phyloP scores from a whole-genome alignment of 2,329 filamentous ascomycete species.

The Fusarium sororula region DNA sequence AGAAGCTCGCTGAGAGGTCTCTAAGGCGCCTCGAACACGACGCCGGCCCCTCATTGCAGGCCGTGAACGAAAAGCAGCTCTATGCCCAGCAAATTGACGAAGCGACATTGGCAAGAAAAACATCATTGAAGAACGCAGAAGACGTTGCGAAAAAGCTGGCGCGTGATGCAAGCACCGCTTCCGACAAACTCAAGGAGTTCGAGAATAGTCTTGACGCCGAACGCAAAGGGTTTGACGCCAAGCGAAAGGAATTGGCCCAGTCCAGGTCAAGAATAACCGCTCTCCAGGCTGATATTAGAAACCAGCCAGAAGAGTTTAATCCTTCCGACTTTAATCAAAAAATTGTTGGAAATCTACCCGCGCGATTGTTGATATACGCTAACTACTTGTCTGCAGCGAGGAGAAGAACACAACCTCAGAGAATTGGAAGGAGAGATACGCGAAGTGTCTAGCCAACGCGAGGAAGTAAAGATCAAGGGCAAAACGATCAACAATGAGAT shows the following conservation, averaged over 20 bases:
- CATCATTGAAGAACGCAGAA: constrained; percentile 64
- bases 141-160: constrained; percentile 56
- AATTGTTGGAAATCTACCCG: constrained; percentile 63
- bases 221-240: constrained; percentile 57
- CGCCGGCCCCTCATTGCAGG: constrained; percentile 72
- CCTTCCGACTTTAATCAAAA: constrained; percentile 74
- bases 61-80: constrained; percentile 73
- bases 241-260: constrained; percentile 60
- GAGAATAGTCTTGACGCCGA: constrained; percentile 60
- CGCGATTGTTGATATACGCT: constrained; percentile 6
- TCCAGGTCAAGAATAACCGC: constrained; percentile 67
- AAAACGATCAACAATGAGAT: constrained; percentile 52
- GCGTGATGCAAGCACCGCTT: constrained; percentile 47
- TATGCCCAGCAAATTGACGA: constrained; percentile 69
- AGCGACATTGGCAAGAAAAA: constrained; percentile 64
- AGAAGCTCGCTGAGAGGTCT: constrained; percentile 63
- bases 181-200: constrained; percentile 55
- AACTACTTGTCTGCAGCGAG: constrained; percentile 57
- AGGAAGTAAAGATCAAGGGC: constrained; percentile 55
- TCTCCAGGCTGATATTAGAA: constrained; percentile 70
- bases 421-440: constrained; percentile 58
- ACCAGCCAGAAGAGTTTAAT: constrained; percentile 74
- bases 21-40: constrained; percentile 67
- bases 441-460: constrained; percentile 51
- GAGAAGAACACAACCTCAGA: constrained; percentile 65